Base-by-base conservation (phyloP, 768 basidiomycete genomes). In the Tephrocybe sp. region DNA sequence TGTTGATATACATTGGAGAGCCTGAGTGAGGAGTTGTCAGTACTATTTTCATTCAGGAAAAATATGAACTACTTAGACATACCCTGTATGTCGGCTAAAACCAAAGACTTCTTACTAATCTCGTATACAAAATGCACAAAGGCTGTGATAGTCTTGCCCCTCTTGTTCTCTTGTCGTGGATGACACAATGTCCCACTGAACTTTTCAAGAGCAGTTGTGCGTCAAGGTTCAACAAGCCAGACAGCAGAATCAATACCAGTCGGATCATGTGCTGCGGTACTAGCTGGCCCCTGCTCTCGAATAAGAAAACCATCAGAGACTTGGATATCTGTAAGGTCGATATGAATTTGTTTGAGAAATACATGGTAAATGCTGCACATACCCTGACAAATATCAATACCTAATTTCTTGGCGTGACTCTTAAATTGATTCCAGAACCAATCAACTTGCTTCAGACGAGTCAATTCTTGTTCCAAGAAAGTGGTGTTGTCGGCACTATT, bases 101-200 rank as follows among this genome's bases (percentile, higher is more conserved):
- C n/a, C 8, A 42, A 4, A 8, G 22, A 7, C 25, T 42, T 25
- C 9, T 25, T 4, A n/a, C 40, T 42, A n/a, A 42, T 27, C 9
- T 42, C 40, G 24, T 42, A 42, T 5, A 42, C 40, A 27, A 42
- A 42, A 27, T 42, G 40, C 5, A 25, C 25, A 42, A 42, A 42
- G 40, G 40, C 40, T 6, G 26, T 42, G n/a, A 42, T 25, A 9
- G 40, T 42, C 4, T 42, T 25, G 4, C 40, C 40, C 4, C 11
- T 27, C 40, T 42, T 42, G 40, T 28, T 16, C 5, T 5, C 9
- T 4, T 16, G 40, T 13, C 4, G 15, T 5, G 40, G 40, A 28
- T 42, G 40, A 8, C 7, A 7, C 12, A 42, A n/a, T 4, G 40
- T 42, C 3, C 40, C 40, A 28, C 40, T 42, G 24, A 42, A 42